Conservation (phyloP, 192 early-diverging fungal species). For the Umbelopsis ramanniana region DNA sequence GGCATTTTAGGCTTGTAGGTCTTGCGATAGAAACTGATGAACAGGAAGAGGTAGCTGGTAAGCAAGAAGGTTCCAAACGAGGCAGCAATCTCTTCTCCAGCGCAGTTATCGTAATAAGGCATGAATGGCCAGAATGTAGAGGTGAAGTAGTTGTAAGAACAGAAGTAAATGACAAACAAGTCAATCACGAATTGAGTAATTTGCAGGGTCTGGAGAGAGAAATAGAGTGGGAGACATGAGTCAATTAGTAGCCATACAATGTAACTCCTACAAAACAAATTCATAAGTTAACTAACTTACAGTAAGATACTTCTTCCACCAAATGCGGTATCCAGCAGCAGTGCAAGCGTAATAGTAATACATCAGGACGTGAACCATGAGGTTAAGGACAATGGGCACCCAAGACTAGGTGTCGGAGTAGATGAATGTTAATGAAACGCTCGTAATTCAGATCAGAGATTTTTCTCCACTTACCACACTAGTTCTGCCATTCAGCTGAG, state of each 20-base stretch:
- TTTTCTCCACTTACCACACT: conserved; percentile 65
- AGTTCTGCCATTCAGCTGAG: conserved; percentile 71
- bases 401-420: conserved; percentile 48
- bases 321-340: conserved; percentile 71
- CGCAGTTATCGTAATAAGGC: conserved; percentile 68
- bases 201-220: conserved; percentile 61
- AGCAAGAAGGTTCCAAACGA: conserved; percentile 78
- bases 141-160: conserved; percentile 82
- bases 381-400: conserved; percentile 81
- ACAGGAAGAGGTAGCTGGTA: conserved; percentile 79
- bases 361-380: conserved; percentile 88
- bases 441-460: too few relatives aligned
- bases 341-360: conserved; percentile 86
- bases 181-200: conserved; percentile 90
- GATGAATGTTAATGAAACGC: too few relatives aligned
- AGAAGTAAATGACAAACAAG: conserved; percentile 80
- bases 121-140: conserved; percentile 63
- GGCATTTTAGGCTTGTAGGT: conserved; percentile 56
- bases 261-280: neutral
- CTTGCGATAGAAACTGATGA: conserved; percentile 86
- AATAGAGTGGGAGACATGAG: neutral
- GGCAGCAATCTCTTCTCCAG: conserved; percentile 75
- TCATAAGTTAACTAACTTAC: neutral
- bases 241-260: neutral
- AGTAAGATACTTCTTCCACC: conserved; percentile 94